phyloP scores from a whole-genome alignment of 2,329 filamentous ascomycete species.

The Cordyceps cicadae region DNA sequence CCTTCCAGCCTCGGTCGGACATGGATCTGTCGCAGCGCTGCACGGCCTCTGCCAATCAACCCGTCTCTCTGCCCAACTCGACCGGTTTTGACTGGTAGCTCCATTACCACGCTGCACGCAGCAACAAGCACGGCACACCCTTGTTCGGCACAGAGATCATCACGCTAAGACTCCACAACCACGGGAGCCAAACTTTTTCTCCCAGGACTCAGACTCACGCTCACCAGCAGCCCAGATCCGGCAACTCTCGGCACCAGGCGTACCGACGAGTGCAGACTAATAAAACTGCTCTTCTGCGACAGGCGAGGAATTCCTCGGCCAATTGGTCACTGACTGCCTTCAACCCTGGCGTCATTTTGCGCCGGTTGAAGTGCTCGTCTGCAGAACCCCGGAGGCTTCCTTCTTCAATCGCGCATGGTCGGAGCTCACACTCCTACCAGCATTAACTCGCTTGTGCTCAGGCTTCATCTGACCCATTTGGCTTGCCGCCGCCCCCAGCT shows the following conservation, averaged over 20 bases:
- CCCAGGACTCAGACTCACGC: neutral
- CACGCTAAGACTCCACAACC: neutral
- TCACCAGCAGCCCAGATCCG: neutral
- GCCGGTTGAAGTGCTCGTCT: neutral
- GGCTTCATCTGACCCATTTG: neutral
- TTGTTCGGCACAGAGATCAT: neutral
- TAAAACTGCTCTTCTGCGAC: neutral
- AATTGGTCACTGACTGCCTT: neutral
- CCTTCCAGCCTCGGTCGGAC: neutral
- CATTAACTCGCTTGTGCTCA: neutral
- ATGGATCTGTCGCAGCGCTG: neutral
- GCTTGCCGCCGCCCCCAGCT: constrained; percentile 5
- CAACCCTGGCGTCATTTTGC: neutral
- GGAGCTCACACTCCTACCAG: neutral
- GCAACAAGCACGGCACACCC: neutral
- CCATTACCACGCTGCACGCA: neutral
- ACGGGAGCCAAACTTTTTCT: neutral
- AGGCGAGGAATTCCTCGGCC: neutral
- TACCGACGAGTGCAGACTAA: neutral
- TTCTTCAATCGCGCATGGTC: neutral
- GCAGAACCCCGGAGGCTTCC: neutral
- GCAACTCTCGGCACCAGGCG: neutral
- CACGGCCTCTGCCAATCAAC: neutral
- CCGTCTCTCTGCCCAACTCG: neutral
- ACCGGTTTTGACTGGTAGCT: neutral